Percentiles rank a stretch among this genome's conserved stretches.
These are phyloP conservation scores for Phytopythium oedochilum DNA, from an alignment of 352 stramenopile species.

Conservation along the genomic window DNA sequence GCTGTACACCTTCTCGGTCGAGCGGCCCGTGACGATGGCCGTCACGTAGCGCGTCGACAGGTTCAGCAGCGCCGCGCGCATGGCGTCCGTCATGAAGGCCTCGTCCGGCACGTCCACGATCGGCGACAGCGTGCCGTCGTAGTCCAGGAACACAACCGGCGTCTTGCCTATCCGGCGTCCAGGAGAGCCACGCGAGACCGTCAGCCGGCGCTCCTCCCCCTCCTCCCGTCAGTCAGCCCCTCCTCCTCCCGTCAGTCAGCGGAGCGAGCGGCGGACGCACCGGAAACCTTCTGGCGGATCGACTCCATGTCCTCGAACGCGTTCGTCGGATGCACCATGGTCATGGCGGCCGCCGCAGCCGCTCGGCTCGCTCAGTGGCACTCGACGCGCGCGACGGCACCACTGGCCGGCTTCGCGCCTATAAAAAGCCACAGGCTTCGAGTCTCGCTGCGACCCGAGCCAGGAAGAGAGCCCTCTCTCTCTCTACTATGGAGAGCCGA, in stretches of 20 bases:
- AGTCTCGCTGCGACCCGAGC: too few relatives aligned
- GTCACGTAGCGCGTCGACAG: constrained; percentile 70
- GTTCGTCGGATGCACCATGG: constrained; percentile 53
- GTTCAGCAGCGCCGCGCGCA: constrained; percentile 45
- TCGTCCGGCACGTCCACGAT: constrained; percentile 73
- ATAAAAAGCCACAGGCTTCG: too few relatives aligned
- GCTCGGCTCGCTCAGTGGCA: not conserved
- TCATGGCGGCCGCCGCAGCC: not conserved
- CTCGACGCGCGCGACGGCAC: too few relatives aligned
- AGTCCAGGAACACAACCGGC: constrained; percentile 70
- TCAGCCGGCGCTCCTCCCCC: constrained; percentile 8
- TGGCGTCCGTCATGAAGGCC: constrained; percentile 65
- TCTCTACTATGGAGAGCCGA: too few relatives aligned
- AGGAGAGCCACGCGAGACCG: constrained; percentile 1
- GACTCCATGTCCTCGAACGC: constrained; percentile 49
- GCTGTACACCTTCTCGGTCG: constrained; percentile 70
- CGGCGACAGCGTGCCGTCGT: constrained; percentile 71
- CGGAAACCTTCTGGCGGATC: constrained; percentile 49
- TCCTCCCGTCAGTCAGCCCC: not conserved
- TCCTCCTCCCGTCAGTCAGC: not conserved
- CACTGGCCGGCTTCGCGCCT: too few relatives aligned
- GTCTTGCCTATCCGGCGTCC: constrained; percentile 36
- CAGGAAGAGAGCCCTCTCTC: too few relatives aligned
- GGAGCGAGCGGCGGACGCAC: constrained; percentile 13
- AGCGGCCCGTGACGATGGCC: constrained; percentile 68